Base-by-base conservation (phyloP, 1,284 basidiomycete species). In the Leccinum griseonigrum region DNA sequence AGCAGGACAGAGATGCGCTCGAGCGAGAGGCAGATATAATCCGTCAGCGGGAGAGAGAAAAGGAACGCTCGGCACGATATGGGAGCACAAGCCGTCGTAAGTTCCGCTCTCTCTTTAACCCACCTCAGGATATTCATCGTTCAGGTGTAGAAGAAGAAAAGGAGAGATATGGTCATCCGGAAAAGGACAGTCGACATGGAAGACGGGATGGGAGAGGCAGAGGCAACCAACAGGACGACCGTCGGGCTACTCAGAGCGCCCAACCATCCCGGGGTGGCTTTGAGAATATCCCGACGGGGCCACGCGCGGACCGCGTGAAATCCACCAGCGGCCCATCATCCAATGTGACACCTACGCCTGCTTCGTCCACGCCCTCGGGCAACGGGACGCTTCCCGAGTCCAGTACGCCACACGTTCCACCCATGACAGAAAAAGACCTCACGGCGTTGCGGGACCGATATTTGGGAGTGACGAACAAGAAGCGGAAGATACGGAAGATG, bases 401-500 rank as follows among this genome's bases (percentile, higher is more conserved):
- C 76, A 78, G 60, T 71, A 78, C 77, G 4, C 76, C 81, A 31
- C 90, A 84, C 68, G 84, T 85, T 4, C 88, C 90, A 0, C 84
- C 86, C 2, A 89, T 92, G 82, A 86, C 89, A 2, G 85, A 89
- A 58, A 82, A 79, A 54, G 94, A 95, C 70, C 80, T 95, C 13
- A 80, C 80, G 0, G 88, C 90, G 0, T 89, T 95, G 67, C 87
- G 92, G 11, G 91, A 92, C 29, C 86, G 95, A 34, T 97, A 98
- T 74, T 86, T 98, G 26, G 95, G 95, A 8, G 91, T 91, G 18
- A 91, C 92, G 75, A 91, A 89, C 76, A 95, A 95, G 83, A 96
- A 96, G 78, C 90, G 92, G 51, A 93, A 93, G 76, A 90, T 95
- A 68, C 87, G 94, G 60, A 97, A 95, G 77, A 92, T 92, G 84